phyloP scores from a whole-genome alignment of 1,139 yeast species.

The Meyerozyma smithsonii region DNA sequence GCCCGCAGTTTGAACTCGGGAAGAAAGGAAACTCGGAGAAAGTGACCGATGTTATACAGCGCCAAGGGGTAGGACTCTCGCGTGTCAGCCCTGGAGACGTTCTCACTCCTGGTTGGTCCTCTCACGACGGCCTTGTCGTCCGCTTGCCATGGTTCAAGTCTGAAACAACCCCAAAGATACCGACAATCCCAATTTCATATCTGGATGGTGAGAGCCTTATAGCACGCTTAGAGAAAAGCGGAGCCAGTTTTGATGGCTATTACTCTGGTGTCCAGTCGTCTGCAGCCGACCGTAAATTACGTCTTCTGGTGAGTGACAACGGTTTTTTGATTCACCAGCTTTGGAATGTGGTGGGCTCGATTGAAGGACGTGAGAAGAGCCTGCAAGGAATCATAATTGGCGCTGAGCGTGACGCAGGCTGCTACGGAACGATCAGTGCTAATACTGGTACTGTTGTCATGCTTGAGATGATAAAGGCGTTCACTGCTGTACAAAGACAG shows the following conservation, averaged over 20 bases:
- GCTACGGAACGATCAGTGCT: constrained; percentile 71
- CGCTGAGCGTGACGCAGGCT: constrained; percentile 74
- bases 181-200: constrained; percentile 73
- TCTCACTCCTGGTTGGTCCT: constrained; percentile 72
- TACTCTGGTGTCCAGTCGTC: constrained; percentile 23
- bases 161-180: constrained; percentile 59
- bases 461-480: constrained; percentile 65
- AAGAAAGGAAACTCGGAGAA: constrained; percentile 31
- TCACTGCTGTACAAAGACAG: constrained; percentile 61
- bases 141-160: constrained; percentile 45
- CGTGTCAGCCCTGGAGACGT: constrained; percentile 75
- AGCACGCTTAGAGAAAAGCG: constrained; percentile 41
- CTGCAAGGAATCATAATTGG: constrained; percentile 77
- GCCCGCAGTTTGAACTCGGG: constrained; percentile 21
- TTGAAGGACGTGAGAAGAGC: constrained; percentile 76
- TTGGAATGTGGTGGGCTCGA: constrained; percentile 76
- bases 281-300: constrained; percentile 10
- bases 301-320: constrained; percentile 40
- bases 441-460: constrained; percentile 74
- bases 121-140: constrained; percentile 36
- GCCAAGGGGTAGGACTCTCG: constrained; percentile 60
- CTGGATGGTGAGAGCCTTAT: constrained; percentile 57
- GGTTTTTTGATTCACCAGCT: constrained; percentile 60
- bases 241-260: constrained; percentile 30
- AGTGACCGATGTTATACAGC: constrained; percentile 48